Evolutionary conservation across 2,329 filamentous ascomycete genomes (phyloP).

Genomic region (Curvularia verruculosa): DNA sequence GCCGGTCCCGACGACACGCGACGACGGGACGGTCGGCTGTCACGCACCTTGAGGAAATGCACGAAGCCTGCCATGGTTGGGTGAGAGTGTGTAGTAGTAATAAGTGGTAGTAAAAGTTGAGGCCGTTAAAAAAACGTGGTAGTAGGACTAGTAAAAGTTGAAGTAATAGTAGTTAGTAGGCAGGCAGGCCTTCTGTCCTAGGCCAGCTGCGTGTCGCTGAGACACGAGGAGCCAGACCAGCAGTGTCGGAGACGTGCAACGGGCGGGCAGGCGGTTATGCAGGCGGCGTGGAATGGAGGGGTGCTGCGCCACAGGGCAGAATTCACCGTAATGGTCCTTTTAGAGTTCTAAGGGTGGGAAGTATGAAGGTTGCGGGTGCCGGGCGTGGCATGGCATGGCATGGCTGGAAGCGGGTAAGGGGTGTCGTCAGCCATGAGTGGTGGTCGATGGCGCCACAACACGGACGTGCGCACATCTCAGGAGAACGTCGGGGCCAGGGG

Average conservation of each 20-base stretch:
- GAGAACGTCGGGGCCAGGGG: constrained; percentile 29
- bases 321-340: background rate
- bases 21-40: background rate
- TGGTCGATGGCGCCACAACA: constrained; percentile 19
- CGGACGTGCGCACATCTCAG: constrained; percentile 34
- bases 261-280: constrained; percentile 2
- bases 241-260: background rate
- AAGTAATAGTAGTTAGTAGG: background rate
- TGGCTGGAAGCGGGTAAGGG: constrained; percentile 5
- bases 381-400: background rate
- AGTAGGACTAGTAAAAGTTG: background rate
- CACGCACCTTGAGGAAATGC: constrained; percentile 44
- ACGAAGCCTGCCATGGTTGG: constrained; percentile 41
- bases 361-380: constrained; percentile 1
- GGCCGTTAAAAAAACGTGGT: no score
- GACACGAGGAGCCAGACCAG: constrained; percentile 7
- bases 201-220: constrained; percentile 5
- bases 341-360: background rate
- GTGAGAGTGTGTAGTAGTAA: constrained; percentile 20
- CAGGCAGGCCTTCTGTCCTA: background rate
- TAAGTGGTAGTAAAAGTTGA: constrained; percentile 6
- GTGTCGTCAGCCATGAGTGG: background rate
- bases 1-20: no score
- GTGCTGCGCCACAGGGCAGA: constrained; percentile 8
- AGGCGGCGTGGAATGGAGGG: background rate